A percentile compares a stretch with the other conserved stretches of the same genome.
Conservation (phyloP, 139 green algal species). For the Chlorella vulgaris region DNA sequence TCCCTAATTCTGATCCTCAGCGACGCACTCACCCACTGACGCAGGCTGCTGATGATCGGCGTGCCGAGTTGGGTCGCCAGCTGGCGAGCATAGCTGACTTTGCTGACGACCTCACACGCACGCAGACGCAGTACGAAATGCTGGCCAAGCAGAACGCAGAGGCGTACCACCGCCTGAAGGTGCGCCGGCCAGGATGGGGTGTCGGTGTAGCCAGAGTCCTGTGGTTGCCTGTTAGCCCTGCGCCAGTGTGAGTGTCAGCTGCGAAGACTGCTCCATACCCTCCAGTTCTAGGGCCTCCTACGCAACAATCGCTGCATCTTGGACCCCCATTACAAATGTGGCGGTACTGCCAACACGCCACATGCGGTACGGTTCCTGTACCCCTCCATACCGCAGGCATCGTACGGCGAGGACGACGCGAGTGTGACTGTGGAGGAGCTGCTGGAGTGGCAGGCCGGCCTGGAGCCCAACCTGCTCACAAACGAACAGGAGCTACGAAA, state of each 20-base stretch:
- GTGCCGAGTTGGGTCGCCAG: conserved; percentile 12
- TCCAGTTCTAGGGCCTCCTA: no score
- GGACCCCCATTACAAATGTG: no score
- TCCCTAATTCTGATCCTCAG: not conserved
- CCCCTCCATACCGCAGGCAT: not conserved
- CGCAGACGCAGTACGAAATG: conserved; percentile 45
- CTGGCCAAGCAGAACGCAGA: conserved; percentile 39
- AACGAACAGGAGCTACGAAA: conserved; percentile 12
- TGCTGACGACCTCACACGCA: conserved; percentile 24
- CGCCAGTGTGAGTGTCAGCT: no score
- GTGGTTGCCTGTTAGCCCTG: no score
- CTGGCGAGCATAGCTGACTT: conserved; percentile 29
- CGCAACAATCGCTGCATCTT: no score
- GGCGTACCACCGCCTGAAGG: conserved; percentile 25
- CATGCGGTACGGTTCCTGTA: not conserved
- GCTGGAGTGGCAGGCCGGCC: conserved; percentile 19
- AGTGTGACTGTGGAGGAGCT: conserved; percentile 44
- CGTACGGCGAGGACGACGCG: conserved; percentile 38
- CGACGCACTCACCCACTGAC: not conserved
- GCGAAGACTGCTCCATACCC: no score
- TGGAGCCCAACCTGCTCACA: conserved; percentile 37
- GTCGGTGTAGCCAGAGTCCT: no score
- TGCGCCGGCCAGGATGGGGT: not conserved
- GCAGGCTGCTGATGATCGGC: not conserved
- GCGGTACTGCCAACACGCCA: no score